Base-by-base conservation (phyloP, 345 rosid genomes). In the Bruguiera gymnorhiza region DNA sequence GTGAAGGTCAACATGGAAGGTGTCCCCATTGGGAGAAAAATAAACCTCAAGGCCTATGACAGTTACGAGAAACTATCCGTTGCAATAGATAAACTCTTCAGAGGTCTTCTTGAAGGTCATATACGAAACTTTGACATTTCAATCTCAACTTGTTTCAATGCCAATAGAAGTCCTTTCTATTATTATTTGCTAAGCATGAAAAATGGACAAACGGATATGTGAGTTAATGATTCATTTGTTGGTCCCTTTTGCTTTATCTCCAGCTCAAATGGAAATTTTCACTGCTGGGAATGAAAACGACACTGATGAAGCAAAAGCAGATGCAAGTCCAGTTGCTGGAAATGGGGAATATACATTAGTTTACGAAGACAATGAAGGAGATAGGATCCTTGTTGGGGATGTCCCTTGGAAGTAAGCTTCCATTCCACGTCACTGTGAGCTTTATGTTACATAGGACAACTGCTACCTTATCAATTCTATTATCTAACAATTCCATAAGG, bases 381-480 rank as follows among this genome's bases (percentile, higher is more conserved):
- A 95, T 91, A 90, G 89, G 85, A 90, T 95, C 93, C 99, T 95
- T 76, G 98, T 86, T 56, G 99, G 98, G 79, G 99, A 95, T 95
- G 98, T 95, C 78, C 99, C 99, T 63, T 95, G 99, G 99, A 88
- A 85, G 99, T 95, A 92, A 87, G 94, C 85, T 76, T 83, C 87
- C 79, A 71, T 75, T 62, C 87, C 79, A 70, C 73, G 65, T 70
- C 70, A 53, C 69, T 57, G 26, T 72, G 73, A 11, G 19, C 18
- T 43, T 43, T 13, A 43, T 43, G 50, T 15, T 43, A 15, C 50
- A 43, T 43, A 43, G 50, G 16, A 43, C 50, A 43, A 9, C 16
- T 39, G 43, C 43, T 37, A 15, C 16, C 48, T 39, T 39, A 39
- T 11, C 48, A 39, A 37, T 37, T 37, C 2, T 2, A 8, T 37